Percentiles rank a stretch among this genome's conserved stretches.
phyloP scores from a whole-genome alignment of 345 rosid genomes.

The Ceriops tagal region DNA sequence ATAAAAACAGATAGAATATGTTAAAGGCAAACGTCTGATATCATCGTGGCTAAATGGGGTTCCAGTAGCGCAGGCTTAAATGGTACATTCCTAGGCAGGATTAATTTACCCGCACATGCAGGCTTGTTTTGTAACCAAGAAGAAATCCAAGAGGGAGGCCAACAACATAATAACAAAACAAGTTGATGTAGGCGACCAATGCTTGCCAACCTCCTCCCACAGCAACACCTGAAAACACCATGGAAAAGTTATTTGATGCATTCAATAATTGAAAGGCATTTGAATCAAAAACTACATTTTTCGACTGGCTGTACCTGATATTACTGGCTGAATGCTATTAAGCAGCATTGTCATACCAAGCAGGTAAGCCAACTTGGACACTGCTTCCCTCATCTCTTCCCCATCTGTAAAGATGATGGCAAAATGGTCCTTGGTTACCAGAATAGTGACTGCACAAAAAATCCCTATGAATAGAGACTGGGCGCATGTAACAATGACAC shows the following conservation, averaged over 20 bases:
- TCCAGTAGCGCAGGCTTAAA: no score
- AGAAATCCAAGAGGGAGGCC: slow-evolving; percentile 84
- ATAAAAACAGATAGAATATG: no score
- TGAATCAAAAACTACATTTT: no score
- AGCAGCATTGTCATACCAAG: slow-evolving; percentile 78
- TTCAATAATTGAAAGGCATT: background rate
- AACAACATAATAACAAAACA: slow-evolving; percentile 63
- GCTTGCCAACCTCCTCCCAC: slow-evolving; percentile 99
- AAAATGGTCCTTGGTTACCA: slow-evolving; percentile 54
- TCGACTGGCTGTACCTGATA: slow-evolving; percentile 48
- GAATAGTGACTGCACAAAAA: slow-evolving; percentile 39
- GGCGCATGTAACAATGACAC: slow-evolving; percentile 48
- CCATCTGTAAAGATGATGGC: slow-evolving; percentile 69
- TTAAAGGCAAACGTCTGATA: no score
- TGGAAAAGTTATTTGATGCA: background rate
- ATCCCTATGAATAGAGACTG: slow-evolving; percentile 73
- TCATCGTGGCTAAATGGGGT: no score
- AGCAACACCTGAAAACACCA: slow-evolving; percentile 58
- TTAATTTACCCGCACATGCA: slow-evolving; percentile 62
- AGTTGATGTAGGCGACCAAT: slow-evolving; percentile 75
- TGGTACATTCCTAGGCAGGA: background rate
- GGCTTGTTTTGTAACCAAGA: slow-evolving; percentile 63
- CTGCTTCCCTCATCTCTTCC: slow-evolving; percentile 51
- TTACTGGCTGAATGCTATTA: slow-evolving; percentile 82
- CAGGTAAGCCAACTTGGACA: slow-evolving; percentile 60